Base-by-base conservation (phyloP, 2,329 filamentous ascomycete genomes). In the Penicillium sp. region DNA sequence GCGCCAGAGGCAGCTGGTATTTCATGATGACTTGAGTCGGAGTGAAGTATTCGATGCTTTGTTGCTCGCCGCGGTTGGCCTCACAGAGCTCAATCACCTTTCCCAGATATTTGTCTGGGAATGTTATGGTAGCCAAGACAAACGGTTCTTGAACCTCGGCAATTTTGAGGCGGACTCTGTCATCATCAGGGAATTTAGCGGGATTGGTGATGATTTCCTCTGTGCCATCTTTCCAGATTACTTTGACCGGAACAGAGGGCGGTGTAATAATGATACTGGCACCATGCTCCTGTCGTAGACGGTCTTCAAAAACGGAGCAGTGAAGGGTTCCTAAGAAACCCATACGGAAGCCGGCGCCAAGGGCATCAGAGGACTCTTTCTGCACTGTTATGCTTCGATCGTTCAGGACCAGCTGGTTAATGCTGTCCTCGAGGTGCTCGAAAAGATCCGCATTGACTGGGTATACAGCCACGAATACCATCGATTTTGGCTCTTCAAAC, bases 271-370 rank as follows among this genome's bases (percentile, higher is more conserved):
- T 96, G 65, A 99, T 90, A 63, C 84, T 93, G 2, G 88, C 87
- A 4, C 92, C 93, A 63, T 99, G 91, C 69, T 99, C 93, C 70
- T 96, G 90, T 36, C 89, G 84, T 45, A 99, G 74, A 1, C 93
- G 87, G 70, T 99, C 93, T 71, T 99, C 91, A 62, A 99, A 99
- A 4, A 99, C 93, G n/a, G 91, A 97, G 73, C 93, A 97, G 69
- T 99, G 93, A 40, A 99, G 76, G 11, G 91, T 97, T n/a, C 93
- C 93, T 3, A 99, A 74, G 65, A 99, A 99, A 0, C 93, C 93
- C 10, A 99, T 75, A 38, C 93, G 84, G 86, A 93, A 99, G 2
- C 93, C 93, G 1, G 92, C 88, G 0, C 93, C 93, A 0, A 99
- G 77, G 0, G 93, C 93, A 64, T 97, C 90, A 0, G 91, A 96